Evolutionary conservation across 139 green algal species (phyloP).

Genomic region (Asterochloris erici): DNA sequence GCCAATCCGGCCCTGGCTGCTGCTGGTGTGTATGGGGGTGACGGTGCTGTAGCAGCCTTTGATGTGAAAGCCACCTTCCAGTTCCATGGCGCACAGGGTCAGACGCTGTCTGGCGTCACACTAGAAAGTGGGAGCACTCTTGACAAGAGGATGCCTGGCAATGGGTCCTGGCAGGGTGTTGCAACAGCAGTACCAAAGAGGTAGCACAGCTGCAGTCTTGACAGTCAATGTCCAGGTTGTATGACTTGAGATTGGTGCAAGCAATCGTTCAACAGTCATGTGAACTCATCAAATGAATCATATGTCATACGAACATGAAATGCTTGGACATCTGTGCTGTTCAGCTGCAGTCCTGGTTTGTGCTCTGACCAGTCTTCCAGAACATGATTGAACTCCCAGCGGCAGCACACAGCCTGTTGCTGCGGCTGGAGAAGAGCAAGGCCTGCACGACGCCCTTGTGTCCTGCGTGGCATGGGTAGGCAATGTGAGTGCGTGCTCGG

Average conservation of each 20-base stretch:
- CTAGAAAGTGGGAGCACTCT: slow-evolving; percentile 14
- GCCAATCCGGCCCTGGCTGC: neutral
- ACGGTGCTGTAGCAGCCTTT: neutral
- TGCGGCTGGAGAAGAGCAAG: no score
- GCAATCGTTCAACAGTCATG: no score
- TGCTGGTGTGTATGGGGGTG: neutral
- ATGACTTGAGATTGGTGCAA: neutral
- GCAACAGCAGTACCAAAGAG: neutral
- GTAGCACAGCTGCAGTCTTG: neutral
- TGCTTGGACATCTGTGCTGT: no score
- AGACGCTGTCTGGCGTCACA: slow-evolving; percentile 20
- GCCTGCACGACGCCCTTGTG: no score
- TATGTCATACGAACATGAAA: no score
- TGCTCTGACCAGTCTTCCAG: no score
- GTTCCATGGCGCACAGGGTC: slow-evolving; percentile 8
- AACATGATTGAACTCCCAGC: no score
- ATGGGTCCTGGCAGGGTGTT: slow-evolving; percentile 7
- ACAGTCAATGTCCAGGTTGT: neutral
- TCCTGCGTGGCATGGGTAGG: no score
- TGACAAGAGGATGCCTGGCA: slow-evolving; percentile 7
- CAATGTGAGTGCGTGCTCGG: no score
- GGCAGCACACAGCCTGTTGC: no score
- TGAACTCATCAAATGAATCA: no score
- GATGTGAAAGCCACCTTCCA: neutral
- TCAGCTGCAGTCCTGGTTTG: no score